A percentile compares a stretch with the other conserved stretches of the same genome.
phyloP scores from a whole-genome alignment of 305 asterid genomes.

The Andrographis paniculata region DNA sequence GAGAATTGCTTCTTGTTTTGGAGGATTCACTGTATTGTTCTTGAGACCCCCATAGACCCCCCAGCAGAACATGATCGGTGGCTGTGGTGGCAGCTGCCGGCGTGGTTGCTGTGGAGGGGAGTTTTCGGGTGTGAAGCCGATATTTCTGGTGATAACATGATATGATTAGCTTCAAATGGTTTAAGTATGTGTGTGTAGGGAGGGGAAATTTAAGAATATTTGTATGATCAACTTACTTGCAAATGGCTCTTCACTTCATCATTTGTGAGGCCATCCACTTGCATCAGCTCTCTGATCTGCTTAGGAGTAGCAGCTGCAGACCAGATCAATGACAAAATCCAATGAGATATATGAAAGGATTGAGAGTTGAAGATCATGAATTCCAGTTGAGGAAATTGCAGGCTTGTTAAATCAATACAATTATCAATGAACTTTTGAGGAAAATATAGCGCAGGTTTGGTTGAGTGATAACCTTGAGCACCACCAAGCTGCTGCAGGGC shows the following conservation, averaged over 20 bases:
- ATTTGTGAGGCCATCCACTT: conserved; percentile 77
- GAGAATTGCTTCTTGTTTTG: conserved; percentile 48
- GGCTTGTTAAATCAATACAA: too few species aligned
- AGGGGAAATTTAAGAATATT: neutral
- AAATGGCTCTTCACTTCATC: conserved; percentile 90
- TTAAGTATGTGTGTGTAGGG: too few species aligned
- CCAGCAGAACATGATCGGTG: conserved; percentile 19
- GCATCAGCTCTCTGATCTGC: conserved; percentile 88
- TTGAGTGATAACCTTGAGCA: conserved; percentile 50
- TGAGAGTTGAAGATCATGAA: too few species aligned
- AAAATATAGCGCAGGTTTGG: neutral
- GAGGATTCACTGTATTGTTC: conserved; percentile 48
- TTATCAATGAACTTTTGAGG: too few species aligned
- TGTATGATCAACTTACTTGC: conserved; percentile 32
- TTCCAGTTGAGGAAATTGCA: too few species aligned
- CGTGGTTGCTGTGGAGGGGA: conserved; percentile 22
- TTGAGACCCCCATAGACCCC: conserved; percentile 39
- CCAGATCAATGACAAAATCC: conserved; percentile 3
- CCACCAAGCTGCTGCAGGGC: conserved; percentile 82
- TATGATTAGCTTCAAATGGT: neutral
- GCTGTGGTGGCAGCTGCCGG: conserved; percentile 13
- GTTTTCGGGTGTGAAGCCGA: conserved; percentile 53
- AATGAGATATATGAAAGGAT: neutral
- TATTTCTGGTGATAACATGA: conserved; percentile 45
- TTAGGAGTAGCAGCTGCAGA: conserved; percentile 81